Base-by-base conservation (phyloP, 352 stramenopile genomes). In the Phytophthora citrophthora region DNA sequence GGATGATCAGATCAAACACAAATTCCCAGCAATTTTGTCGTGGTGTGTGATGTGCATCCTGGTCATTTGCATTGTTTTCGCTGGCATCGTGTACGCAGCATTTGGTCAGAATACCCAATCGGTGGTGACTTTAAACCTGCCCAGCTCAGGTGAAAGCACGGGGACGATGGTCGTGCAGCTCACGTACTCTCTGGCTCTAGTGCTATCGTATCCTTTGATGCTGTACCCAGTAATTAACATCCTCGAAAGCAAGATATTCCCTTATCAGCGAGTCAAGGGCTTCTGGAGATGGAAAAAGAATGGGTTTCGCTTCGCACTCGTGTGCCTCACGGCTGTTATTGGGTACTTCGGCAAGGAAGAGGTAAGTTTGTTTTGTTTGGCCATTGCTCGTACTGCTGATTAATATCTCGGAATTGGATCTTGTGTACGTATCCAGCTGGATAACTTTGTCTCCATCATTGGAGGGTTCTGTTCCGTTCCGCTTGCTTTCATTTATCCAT, bases 161-260 rank as follows among this genome's bases (percentile, higher is more conserved):
- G 75, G 74, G 11, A 87, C 79, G 13, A 81, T 89, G 63, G 63
- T 68, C 10, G 79, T 89, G 50, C 77, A 87, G 68, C 60, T 82
- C 24, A 83, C 77, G 38, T 89, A 86, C 51, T 87, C 79, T 43
- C 39, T 89, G 39, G 79, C 79, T 15, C 74, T 87, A 15, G 65
- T 89, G 46, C 65, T 89, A 4, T 86, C 79, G 60, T 89, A 87
- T 50, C 79, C 79, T 44, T 69, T 89, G n/a, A 87, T 89, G 77
- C 43, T 89, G 27, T 89, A 87, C 61, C 79, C 79, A 26, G 77
- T 86, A 16, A 74, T 89, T 9, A 87, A 82, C 64, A 83, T 89
- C 51, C 69, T 89, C 18, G 79, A 89, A 48, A 72, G 67, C 63
- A 80, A 81, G 31, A 29, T 87, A 12, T 83, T 87, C 32, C 57